A percentile compares a stretch with the other conserved stretches of the same genome.
These are phyloP conservation scores for Pythium folliculosum DNA, from an alignment of 352 stramenopile genomes.

Conservation along the genomic window DNA sequence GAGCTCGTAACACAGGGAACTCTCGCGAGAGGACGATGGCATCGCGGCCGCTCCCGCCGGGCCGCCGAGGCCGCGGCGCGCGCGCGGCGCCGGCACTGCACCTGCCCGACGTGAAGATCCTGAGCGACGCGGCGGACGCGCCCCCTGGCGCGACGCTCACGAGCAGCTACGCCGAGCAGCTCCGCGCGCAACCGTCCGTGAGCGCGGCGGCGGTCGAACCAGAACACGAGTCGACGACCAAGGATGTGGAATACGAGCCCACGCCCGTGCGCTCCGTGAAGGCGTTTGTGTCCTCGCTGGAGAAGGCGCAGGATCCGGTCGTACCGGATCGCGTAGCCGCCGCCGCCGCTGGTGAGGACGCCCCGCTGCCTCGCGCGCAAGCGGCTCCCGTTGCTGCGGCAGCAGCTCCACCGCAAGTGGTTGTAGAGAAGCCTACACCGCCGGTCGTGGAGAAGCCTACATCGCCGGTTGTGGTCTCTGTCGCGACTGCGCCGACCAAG, in stretches of 20 bases:
- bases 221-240: conserved; percentile 23
- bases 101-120: conserved; percentile 33
- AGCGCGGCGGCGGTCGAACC: neutral
- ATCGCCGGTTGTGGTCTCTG: neutral
- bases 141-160: neutral
- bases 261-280: conserved; percentile 21
- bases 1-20: neutral
- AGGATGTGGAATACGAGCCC: conserved; percentile 4
- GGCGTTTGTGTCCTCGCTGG: conserved; percentile 23
- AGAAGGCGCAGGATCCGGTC: conserved; percentile 2
- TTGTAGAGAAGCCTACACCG: neutral
- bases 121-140: conserved; percentile 4
- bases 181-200: neutral
- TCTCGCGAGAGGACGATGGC: conserved; percentile 32
- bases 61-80: conserved; percentile 22
- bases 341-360: conserved; percentile 1
- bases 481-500: neutral
- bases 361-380: neutral
- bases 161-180: conserved; percentile 20
- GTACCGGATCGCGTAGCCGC: neutral
- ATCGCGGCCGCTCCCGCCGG: conserved; percentile 38
- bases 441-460: neutral
- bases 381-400: neutral
- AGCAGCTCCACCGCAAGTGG: no score
- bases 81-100: conserved; percentile 29